Conservation (phyloP, 139 green algal genomes). For the Coelastrella sp. region DNA sequence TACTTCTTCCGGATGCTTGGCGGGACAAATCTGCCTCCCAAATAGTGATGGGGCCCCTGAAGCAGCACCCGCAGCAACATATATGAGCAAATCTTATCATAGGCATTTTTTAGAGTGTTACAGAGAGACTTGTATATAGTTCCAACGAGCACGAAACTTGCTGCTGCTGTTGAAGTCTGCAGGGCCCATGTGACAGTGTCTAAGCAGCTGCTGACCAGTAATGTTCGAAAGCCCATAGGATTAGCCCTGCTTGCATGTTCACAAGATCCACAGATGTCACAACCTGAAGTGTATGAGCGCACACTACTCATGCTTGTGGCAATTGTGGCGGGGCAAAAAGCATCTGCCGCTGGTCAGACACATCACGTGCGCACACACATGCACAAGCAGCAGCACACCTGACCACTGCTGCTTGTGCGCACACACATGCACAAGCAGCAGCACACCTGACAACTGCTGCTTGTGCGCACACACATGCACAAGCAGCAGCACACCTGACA, state of each 20-base stretch:
- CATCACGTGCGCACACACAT: too few species aligned
- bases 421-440: neutral
- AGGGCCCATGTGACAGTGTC: too few species aligned
- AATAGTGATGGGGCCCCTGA: slow-evolving; percentile 90
- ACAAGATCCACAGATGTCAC: too few species aligned
- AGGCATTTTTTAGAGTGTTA: neutral
- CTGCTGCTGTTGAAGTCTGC: too few species aligned
- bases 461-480: too few species aligned
- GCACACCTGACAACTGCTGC: neutral
- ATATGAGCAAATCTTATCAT: neutral
- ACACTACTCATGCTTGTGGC: too few species aligned
- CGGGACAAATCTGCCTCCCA: slow-evolving; percentile 96
- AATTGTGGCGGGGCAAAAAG: too few species aligned
- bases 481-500: neutral
- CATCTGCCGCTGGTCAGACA: too few species aligned
- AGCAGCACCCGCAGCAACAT: neutral
- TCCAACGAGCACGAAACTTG: neutral
- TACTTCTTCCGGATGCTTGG: slow-evolving; percentile 85
- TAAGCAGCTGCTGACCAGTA: too few species aligned
- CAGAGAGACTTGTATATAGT: neutral
- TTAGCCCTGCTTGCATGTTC: too few species aligned
- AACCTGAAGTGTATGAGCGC: too few species aligned
- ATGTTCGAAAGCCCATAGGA: too few species aligned
- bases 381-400: neutral
- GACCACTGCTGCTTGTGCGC: neutral